These are phyloP conservation scores for Sporothrix luriei DNA, from an alignment of 2,329 filamentous ascomycete genomes.

Conservation along the genomic window DNA sequence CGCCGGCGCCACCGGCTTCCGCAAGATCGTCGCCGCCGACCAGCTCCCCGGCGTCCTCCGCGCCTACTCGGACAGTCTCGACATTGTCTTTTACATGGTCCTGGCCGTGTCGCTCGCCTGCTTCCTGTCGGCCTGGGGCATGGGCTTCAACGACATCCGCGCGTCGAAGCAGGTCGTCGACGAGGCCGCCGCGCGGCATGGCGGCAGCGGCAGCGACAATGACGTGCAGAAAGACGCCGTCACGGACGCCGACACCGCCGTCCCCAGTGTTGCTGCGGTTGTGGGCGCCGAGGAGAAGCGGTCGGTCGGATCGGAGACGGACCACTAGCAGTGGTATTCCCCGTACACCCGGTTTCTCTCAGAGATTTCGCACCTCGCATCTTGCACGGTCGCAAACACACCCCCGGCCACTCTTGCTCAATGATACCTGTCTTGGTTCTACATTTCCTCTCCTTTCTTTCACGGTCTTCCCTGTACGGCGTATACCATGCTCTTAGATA, in stretches of 20 bases:
- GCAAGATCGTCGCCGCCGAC: conserved; percentile 39
- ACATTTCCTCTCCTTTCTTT: background rate
- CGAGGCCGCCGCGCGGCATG: background rate
- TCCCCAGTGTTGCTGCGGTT: background rate
- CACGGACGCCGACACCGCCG: background rate
- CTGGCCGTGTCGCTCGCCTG: conserved; percentile 43
- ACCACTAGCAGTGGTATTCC: background rate
- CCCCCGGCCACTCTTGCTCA: background rate
- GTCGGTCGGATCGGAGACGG: conserved; percentile 4
- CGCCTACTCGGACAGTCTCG: conserved; percentile 46
- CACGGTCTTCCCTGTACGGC: background rate
- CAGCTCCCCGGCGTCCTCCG: conserved; percentile 43
- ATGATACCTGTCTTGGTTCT: background rate
- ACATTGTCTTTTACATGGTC: conserved; percentile 47
- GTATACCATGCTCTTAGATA: conserved; percentile 11
- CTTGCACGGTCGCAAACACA: background rate
- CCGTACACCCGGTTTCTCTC: too few species aligned
- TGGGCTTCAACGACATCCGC: conserved; percentile 53
- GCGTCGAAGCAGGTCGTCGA: conserved; percentile 40
- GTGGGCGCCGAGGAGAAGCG: background rate
- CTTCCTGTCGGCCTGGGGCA: conserved; percentile 47
- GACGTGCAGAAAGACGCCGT: background rate
- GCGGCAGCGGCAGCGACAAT: conserved; percentile 14
- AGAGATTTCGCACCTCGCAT: too few species aligned
- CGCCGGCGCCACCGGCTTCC: conserved; percentile 40